Evolutionary conservation across 257 asterid genomes (phyloP), one percentile per base, ranked within the genome.

Genomic region (Jaltomata sinuosa): DNA sequence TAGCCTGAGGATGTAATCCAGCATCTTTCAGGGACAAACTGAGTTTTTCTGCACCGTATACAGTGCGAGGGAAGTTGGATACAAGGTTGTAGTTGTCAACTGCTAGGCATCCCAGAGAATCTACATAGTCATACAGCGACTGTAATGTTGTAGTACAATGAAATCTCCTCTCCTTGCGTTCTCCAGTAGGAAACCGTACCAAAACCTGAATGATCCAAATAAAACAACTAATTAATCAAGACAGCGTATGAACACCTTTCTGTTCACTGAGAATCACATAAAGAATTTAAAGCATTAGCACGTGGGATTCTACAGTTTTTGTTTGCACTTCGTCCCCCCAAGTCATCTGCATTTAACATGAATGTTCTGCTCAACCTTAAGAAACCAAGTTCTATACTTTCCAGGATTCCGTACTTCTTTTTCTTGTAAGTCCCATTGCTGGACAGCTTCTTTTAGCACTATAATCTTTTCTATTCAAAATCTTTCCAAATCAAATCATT

Each of bases 1-100:
- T 92, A 65, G 98, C 99, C 90, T 97, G 99, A 62, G 99, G 99
- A 89, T 97, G 99, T 89, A 97, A 88, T 65, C 98, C 97, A 1
- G 98, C 95, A 85, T 97, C 99, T 84, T 89, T 91, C 83, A 97
- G 88, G 38, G 99, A 90, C 84, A 71, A 16, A 21, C 92, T 80
- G 40, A 90, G 86, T 88, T 89, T 94, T 18, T 95, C 96, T 15
- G 88, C 57, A 36, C 98, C 98, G 59, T 95, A 93, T 11, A 92
- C 93, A 1, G 94, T 90, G 52, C 99, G 97, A 18, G 99, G 99
- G 62, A 97, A 97, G 90, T 92, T 94, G 90, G 98, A 92, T 84
- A 93, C 91, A 15, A 96, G 95, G 69, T 87, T 87, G 93, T 93
- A 96, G 67, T 92, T 86, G 18, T 90, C 80, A 15, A 91, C 87